phyloP scores from a whole-genome alignment of 1,284 basidiomycete genomes.

The Lignosus rhinocerotis region DNA sequence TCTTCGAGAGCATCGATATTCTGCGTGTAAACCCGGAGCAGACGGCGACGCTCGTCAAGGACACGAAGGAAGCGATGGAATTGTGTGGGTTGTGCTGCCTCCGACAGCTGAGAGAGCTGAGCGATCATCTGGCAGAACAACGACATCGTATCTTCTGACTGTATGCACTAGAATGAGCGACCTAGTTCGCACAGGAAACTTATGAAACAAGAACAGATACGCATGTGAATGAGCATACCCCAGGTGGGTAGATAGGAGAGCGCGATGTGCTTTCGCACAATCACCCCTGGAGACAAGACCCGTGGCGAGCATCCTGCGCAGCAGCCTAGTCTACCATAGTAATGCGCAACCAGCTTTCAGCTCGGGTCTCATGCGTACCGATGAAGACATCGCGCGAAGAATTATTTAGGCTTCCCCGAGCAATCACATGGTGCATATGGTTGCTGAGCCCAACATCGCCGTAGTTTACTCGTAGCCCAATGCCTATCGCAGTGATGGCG shows the following conservation, averaged over 20 bases:
- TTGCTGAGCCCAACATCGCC: neutral
- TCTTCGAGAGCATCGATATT: constrained; percentile 91
- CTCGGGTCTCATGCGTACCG: too few species aligned
- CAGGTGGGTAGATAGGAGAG: neutral
- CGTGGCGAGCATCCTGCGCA: neutral
- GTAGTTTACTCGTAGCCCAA: neutral
- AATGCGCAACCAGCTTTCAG: too few species aligned
- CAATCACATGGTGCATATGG: neutral
- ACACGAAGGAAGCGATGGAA: constrained; percentile 80
- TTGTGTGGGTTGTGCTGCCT: constrained; percentile 74
- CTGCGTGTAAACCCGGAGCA: constrained; percentile 92
- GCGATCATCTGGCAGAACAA: constrained; percentile 91
- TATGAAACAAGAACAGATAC: neutral
- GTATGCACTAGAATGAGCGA: constrained; percentile 18
- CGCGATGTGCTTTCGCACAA: neutral
- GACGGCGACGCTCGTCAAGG: constrained; percentile 75
- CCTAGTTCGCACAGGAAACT: too few species aligned
- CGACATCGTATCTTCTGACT: constrained; percentile 74
- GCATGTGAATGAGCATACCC: neutral
- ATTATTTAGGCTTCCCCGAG: neutral
- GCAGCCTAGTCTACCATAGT: neutral
- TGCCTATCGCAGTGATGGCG: neutral
- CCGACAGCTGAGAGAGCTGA: constrained; percentile 73
- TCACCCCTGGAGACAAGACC: neutral
- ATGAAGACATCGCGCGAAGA: too few species aligned